These are phyloP conservation scores for Pythium inflatum DNA, from an alignment of 352 stramenopile genomes.

Conservation along the genomic window DNA sequence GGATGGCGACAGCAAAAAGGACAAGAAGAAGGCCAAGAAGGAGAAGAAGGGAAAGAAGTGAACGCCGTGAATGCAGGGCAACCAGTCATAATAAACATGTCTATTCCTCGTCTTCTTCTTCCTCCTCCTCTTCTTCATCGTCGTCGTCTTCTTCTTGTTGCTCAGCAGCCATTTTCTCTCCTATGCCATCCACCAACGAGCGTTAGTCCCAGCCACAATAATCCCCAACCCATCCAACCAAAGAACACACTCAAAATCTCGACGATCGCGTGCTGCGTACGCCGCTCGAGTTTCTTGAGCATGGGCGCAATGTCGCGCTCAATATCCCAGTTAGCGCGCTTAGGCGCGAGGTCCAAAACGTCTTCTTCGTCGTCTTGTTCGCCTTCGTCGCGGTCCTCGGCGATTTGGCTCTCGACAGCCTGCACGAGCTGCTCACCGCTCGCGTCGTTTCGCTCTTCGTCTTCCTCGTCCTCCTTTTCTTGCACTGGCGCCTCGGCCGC, in stretches of 20 bases:
- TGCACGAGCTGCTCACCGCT: conserved; percentile 19
- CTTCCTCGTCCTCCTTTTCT: conserved; percentile 2
- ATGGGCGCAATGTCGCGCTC: conserved; percentile 86
- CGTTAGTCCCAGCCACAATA: conserved; percentile 3
- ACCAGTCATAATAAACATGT: conserved; percentile 7
- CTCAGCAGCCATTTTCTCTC: conserved; percentile 81
- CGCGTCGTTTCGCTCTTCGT: conserved; percentile 33
- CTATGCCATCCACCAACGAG: conserved; percentile 32
- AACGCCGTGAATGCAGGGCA: background rate
- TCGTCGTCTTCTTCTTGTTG: conserved; percentile 64
- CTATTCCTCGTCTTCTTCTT: conserved; percentile 44
- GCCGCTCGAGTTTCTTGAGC: conserved; percentile 85
- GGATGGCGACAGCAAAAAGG: conserved; percentile 42
- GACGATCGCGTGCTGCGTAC: conserved; percentile 85
- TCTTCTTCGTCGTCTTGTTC: conserved; percentile 63
- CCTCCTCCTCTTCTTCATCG: conserved; percentile 57
- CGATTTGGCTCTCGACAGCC: conserved; percentile 26
- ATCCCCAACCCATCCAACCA: background rate
- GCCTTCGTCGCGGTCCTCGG: conserved; percentile 23
- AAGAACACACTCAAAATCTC: conserved; percentile 74
- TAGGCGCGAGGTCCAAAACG: conserved; percentile 74
- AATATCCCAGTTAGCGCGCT: conserved; percentile 88
- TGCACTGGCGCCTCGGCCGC: conserved; percentile 14
- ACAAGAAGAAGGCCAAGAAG: conserved; percentile 71
- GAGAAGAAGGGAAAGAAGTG: conserved; percentile 60